Base-by-base conservation (phyloP, 164 flowering plant species). In the Echeveria elegans region DNA sequence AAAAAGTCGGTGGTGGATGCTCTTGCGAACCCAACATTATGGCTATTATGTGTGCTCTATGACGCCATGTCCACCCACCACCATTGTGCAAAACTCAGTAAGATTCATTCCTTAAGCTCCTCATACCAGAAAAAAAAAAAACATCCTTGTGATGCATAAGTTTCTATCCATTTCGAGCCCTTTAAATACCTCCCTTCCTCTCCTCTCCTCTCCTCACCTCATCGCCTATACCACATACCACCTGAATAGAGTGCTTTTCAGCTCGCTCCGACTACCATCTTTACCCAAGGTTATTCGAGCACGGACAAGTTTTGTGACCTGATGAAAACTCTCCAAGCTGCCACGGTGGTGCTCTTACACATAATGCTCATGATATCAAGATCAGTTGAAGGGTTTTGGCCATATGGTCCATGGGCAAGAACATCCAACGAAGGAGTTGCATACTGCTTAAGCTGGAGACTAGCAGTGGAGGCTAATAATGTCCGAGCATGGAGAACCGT, bases 371-470 rank as follows among this genome's bases (percentile, higher is more conserved):
- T 71, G 14, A n/a, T n/a, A n/a, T 26, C 69, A 2, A 74, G 60
- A 67, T 72, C 72, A 5, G 64, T 23, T 36, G 34, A 63, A 0
- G 71, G 69, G 10, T 28, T 9, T 23, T 68, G 62, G 72, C 63
- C 41, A 10, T 61, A 16, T 52, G 45, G 67, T 56, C 28, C 67
- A 16, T 36, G 23, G 64, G 37, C 37, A 3, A 34, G 37, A 3
- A 28, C 62, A 36, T 61, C 23, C 36, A 23, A 16, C 1, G 68
- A 21, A 10, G 69, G 53, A 21, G 38, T 34, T 4, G 1, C 73
- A 38, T 69, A 77, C 63, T 89, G 94, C 79, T 66, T 84, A 80
- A 86, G 97, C 77, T 92, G 97, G 97, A 74, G 97, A 72, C 28
- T 86, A 70, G 90, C 78, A 11, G 94, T 85, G 67, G 97, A 92